Percentiles rank a stretch among this genome's conserved stretches.
Conservation (phyloP, 805 yeast species). For the Candida palmyrensis region DNA sequence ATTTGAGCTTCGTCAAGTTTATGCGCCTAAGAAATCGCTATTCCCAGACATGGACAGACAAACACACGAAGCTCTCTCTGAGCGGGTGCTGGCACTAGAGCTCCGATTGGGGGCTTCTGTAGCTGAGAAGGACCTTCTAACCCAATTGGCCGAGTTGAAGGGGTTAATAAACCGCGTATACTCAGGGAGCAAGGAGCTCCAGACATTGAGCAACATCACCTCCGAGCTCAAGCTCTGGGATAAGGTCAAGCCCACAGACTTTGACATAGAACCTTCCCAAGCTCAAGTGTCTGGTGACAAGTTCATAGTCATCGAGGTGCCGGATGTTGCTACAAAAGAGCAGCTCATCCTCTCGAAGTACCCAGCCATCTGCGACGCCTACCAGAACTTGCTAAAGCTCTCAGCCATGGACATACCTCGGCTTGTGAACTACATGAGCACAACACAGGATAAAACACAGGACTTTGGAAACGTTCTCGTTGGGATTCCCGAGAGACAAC, state of each 20-base stretch:
- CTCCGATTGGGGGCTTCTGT: not conserved
- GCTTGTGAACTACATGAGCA: constrained; percentile 13
- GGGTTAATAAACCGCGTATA: not conserved
- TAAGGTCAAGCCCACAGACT: constrained; percentile 1
- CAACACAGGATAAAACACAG: constrained; percentile 13
- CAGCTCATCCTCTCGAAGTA: constrained; percentile 17
- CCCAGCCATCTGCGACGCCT: constrained; percentile 16
- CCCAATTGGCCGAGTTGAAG: constrained; percentile 1
- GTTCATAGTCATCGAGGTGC: constrained; percentile 3
- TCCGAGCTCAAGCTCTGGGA: constrained; percentile 16
- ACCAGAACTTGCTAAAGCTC: constrained; percentile 16
- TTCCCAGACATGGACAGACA: constrained; percentile 1
- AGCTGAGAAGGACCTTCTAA: not conserved
- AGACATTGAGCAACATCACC: constrained; percentile 12
- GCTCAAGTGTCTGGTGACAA: constrained; percentile 1
- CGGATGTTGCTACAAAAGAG: constrained; percentile 9
- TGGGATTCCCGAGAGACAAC: constrained; percentile 6
- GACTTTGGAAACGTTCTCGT: constrained; percentile 10
- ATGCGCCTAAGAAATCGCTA: too few relatives aligned
- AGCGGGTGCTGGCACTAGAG: constrained; percentile 2
- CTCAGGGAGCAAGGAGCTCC: constrained; percentile 13
- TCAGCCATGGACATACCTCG: constrained; percentile 16
- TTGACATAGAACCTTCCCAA: too few relatives aligned
- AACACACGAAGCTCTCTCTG: constrained; percentile 1
- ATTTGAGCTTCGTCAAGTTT: too few relatives aligned